These are phyloP conservation scores for Agrostemma githago DNA, from an alignment of 148 eudicot species.

Conservation along the genomic window DNA sequence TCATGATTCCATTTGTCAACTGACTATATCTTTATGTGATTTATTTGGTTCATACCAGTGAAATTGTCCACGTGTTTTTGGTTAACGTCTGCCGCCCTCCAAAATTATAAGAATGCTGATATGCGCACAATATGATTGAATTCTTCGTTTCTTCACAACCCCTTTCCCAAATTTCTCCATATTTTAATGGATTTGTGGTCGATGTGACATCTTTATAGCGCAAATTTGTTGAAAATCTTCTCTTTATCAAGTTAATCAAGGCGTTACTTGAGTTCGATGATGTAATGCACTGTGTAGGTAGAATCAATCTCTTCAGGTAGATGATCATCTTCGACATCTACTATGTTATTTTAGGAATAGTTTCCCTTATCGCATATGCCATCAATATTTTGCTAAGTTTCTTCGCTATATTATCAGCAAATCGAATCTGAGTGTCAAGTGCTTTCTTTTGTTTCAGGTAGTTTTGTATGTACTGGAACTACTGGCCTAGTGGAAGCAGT, in stretches of 20 bases:
- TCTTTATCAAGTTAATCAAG: neutral
- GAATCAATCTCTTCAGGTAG: no score
- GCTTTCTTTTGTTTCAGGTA: conserved; percentile 21
- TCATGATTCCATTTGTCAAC: neutral
- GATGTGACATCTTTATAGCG: neutral
- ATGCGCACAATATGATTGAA: neutral
- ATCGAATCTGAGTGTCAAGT: neutral
- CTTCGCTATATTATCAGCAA: neutral
- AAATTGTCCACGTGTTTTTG: no score
- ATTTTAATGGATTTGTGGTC: neutral
- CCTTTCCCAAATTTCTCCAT: neutral
- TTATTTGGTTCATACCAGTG: neutral
- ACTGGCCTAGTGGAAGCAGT: neutral
- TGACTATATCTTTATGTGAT: neutral
- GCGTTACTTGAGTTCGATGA: neutral
- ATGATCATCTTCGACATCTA: neutral
- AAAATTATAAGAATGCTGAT: neutral
- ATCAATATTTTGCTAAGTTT: no score
- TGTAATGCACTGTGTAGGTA: neutral
- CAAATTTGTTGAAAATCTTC: conserved; percentile 2
- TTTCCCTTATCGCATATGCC: neutral
- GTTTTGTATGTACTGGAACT: neutral
- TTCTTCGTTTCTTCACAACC: neutral
- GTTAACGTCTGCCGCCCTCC: neutral
- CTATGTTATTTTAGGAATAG: neutral